phyloP scores from a whole-genome alignment of 2,329 filamentous ascomycete species.

The Pseudocercospora macadamiae region DNA sequence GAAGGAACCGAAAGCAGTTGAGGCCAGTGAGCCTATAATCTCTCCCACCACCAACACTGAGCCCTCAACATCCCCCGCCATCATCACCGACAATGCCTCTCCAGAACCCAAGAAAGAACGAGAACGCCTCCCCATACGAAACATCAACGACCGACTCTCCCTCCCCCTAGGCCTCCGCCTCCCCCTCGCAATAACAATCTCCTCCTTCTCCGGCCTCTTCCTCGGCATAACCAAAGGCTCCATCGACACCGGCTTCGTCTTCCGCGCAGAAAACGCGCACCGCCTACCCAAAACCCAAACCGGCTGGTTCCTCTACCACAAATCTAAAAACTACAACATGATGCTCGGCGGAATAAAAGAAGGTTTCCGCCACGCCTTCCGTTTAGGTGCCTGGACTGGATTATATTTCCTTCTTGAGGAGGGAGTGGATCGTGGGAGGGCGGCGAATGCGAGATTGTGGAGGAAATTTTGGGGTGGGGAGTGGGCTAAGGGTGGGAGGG shows the following conservation, averaged over 20 bases:
- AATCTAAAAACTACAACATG: slow-evolving; percentile 91
- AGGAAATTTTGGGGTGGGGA: slow-evolving; percentile 38
- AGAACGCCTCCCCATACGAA: slow-evolving; percentile 13
- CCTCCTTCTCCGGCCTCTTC: slow-evolving; percentile 33
- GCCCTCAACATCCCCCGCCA: too few species aligned
- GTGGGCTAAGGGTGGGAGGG: slow-evolving; percentile 32
- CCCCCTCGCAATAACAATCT: slow-evolving; percentile 31
- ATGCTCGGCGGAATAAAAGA: slow-evolving; percentile 77
- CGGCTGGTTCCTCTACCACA: slow-evolving; percentile 99
- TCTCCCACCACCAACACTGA: too few species aligned
- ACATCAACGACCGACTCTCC: slow-evolving; percentile 34
- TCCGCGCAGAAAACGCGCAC: slow-evolving; percentile 95
- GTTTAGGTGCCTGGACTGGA: slow-evolving; percentile 71
- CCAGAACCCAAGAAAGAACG: background rate
- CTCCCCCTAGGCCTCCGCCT: slow-evolving; percentile 38
- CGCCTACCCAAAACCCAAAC: slow-evolving; percentile 79
- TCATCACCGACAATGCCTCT: too few species aligned
- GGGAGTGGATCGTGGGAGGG: slow-evolving; percentile 74
- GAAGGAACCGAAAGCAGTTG: too few species aligned
- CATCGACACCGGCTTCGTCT: slow-evolving; percentile 65
- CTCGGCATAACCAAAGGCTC: slow-evolving; percentile 40
- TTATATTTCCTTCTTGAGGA: slow-evolving; percentile 83
- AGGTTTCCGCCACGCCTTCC: slow-evolving; percentile 72
- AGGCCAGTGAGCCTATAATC: background rate
- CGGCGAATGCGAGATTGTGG: slow-evolving; percentile 60